These are phyloP conservation scores for Cercospora beticola DNA, from an alignment of 2,329 filamentous ascomycete genomes.

Conservation along the genomic window DNA sequence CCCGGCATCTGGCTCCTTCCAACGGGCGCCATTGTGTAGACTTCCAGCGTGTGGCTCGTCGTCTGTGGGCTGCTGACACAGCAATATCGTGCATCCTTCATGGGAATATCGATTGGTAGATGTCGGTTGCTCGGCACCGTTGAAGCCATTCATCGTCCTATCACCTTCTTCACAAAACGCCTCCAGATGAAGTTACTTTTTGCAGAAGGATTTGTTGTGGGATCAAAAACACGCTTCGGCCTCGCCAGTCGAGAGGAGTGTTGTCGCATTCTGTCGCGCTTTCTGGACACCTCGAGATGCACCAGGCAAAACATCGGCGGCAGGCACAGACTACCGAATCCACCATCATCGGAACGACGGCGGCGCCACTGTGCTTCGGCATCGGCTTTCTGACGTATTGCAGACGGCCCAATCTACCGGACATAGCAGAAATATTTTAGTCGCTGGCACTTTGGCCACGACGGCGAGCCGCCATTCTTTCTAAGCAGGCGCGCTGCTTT, in stretches of 20 bases:
- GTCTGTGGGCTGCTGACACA: slow-evolving; percentile 1
- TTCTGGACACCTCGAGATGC: neutral
- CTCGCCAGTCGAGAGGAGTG: neutral
- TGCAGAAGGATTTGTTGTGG: neutral
- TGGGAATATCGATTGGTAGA: neutral
- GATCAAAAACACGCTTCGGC: neutral
- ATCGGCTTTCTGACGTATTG: neutral
- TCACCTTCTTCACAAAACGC: neutral
- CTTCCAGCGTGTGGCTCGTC: neutral
- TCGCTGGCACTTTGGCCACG: slow-evolving; percentile 4
- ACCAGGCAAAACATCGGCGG: neutral
- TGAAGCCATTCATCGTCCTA: neutral
- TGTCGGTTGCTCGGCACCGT: neutral
- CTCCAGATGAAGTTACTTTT: neutral
- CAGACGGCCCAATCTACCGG: neutral
- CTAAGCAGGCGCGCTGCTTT: slow-evolving; percentile 1
- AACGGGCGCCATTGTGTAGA: neutral
- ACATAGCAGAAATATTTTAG: slow-evolving; percentile 1
- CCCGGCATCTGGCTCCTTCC: neutral
- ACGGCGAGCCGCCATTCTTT: neutral
- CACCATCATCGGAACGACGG: slow-evolving; percentile 1
- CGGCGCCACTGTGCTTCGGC: neutral
- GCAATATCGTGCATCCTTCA: neutral
- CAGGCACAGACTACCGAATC: neutral
- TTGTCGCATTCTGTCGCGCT: neutral